Evolutionary conservation across 306 rosid species (phyloP), one percentile per base, ranked within the genome.

Genomic region (Fragaria iinumae): DNA sequence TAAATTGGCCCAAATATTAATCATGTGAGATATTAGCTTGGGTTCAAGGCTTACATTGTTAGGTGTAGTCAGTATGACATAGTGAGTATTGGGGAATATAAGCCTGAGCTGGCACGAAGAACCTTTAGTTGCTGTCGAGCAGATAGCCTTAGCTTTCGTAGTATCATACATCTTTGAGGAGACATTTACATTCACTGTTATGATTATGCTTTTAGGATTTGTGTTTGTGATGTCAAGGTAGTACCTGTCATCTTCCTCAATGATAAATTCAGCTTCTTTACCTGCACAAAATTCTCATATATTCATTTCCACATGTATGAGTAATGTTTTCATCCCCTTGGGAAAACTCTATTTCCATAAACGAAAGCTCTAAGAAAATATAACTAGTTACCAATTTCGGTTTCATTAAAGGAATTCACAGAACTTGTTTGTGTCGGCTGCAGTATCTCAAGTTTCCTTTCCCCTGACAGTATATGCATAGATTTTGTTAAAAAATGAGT

Each of bases 201-300:
- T 39, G 52, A 89, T 84, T 76, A 84, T 82, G 83, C 75, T 89
- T 80, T 76, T 84, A 2, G 67, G 44, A 77, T 89, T 86, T 78
- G 82, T 65, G 87, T 86, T 90, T 68, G 82, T 78, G 77, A 93
- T 66, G 17, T 85, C 92, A 73, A 93, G 69, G 67, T 84, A 77
- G 87, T 93, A 87, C 21, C 65, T 80, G 56, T 89, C 87, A 41
- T 89, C 96, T 80, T 89, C 91, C 78, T 86, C 90, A n/a, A 89
- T 71, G 1, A 18, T 36, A 79, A 79, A 91, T 70, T 84, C 87
- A n/a, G 80, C 89, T 68, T 83, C 90, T 81, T 73, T 84, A 67
- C 88, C 96, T 91, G 74, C 53, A 52, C 8, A 72, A 79, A 73
- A 47, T 3, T 27, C 65, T 2, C 74, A 72, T 53, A 41, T 16